Base-by-base conservation (phyloP, 2,329 filamentous ascomycete genomes). In the Tolypocladium tropicale region DNA sequence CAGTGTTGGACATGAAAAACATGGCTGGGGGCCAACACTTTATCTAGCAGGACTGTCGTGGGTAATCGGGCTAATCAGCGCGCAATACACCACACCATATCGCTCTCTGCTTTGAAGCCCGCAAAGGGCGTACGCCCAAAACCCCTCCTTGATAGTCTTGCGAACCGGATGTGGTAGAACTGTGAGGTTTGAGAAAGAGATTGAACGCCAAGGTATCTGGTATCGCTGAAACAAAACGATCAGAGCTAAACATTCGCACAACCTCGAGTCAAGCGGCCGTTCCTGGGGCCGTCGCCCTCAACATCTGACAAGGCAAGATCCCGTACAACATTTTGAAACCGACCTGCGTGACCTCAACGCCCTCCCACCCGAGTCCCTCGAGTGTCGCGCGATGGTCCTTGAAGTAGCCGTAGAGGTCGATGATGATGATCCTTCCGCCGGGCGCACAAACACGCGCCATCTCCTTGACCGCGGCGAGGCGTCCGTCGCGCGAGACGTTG, bases 341-440 rank as follows among this genome's bases (percentile, higher is more conserved):
- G 6, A 58, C 57, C 18, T 51, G 21, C 7, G 53, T 43, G 23
- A 60, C 55, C 11, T 55, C 34, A 12, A 60, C 54, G 6, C 57
- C 51, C 28, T 46, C 52, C 55, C 57, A 58, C 1, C 57, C 57
- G n/a, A 56, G 51, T 37, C 33, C 55, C 32, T 56, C 50, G 12
- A 60, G 55, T n/a, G 56, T 49, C 3, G 37, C 39, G 21, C 48
- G 51, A 14, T 60, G 54, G 28, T 58, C 51, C 14, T 55, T 53
- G 43, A 60, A 58, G 51, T 55, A 56, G 18, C 58, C 57, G 33
- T 48, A 58, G 36, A 60, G 36, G 43, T 60, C 58, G 14, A 60
- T 41, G 14, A 60, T 11, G 7, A 60, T 34, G 28, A 60, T 34
- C n/a, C 21, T 49, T 4, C 58, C 58, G 18, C 52, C 58, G 5